These are phyloP conservation scores for Arabidopsis hybrid DNA, from an alignment of 441 rosid genomes.

Conservation along the genomic window DNA sequence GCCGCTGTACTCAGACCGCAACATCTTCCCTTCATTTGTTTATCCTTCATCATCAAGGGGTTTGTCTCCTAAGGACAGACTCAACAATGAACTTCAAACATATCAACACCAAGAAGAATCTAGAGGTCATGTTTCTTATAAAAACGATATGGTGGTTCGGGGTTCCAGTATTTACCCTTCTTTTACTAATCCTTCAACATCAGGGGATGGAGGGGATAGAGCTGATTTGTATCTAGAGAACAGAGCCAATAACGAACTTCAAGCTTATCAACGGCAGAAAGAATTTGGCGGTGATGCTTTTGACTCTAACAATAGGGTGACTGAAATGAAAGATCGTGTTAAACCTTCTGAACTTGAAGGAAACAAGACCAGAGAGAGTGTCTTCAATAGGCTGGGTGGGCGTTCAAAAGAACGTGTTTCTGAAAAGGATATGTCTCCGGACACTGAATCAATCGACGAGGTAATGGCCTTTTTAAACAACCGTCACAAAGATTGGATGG, in stretches of 20 bases:
- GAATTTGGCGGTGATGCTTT: conserved; percentile 38
- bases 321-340: conserved; percentile 25
- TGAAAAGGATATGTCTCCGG: conserved; percentile 24
- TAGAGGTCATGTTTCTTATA: conserved; percentile 33
- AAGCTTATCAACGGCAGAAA: conserved; percentile 34
- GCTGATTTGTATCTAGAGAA: conserved; percentile 29
- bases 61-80: conserved; percentile 24
- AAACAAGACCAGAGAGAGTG: conserved; percentile 51
- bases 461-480: conserved; percentile 49
- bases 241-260: conserved; percentile 11
- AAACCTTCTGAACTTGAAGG: conserved; percentile 16
- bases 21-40: conserved; percentile 45
- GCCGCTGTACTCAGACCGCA: conserved; percentile 35
- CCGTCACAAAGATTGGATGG: conserved; percentile 46
- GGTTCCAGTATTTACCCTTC: conserved; percentile 38
- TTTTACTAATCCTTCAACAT: conserved; percentile 20
- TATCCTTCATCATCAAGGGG: conserved; percentile 35
- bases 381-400: conserved; percentile 59
- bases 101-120: conserved; percentile 39
- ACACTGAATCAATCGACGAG: conserved; percentile 55
- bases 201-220: conserved; percentile 20
- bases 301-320: conserved; percentile 29
- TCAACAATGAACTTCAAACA: conserved; percentile 18
- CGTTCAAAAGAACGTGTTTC: conserved; percentile 34
- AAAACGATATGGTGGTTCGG: conserved; percentile 24